Evolutionary conservation across 176 grass and related monocot species (phyloP).

Genomic region (Pontederia paniculata): DNA sequence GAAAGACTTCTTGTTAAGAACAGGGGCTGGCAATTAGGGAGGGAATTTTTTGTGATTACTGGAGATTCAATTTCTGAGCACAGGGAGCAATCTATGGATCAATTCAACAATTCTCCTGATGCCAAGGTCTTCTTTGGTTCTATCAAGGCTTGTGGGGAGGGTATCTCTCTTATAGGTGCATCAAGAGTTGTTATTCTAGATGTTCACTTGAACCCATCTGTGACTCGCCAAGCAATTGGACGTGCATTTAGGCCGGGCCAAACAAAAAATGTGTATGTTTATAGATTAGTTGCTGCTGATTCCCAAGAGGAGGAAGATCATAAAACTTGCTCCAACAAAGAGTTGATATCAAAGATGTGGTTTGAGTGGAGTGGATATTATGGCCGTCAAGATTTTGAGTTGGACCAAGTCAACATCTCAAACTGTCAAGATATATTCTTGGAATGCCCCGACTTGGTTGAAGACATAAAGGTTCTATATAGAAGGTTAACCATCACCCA

Average conservation of each 20-base stretch:
- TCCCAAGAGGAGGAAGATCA: slow-evolving; percentile 55
- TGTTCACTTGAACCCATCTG: slow-evolving; percentile 92
- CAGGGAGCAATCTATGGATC: slow-evolving; percentile 57
- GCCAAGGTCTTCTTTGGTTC: slow-evolving; percentile 92
- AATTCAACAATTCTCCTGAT: slow-evolving; percentile 72
- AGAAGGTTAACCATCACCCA: slow-evolving; percentile 40
- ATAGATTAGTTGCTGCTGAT: slow-evolving; percentile 72
- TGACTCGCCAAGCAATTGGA: slow-evolving; percentile 92
- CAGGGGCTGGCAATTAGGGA: slow-evolving; percentile 74
- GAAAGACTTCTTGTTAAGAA: slow-evolving; percentile 64
- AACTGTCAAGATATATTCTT: slow-evolving; percentile 52
- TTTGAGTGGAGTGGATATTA: slow-evolving; percentile 86
- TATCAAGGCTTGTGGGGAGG: slow-evolving; percentile 94
- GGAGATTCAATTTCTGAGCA: slow-evolving; percentile 70
- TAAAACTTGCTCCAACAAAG: slow-evolving; percentile 61
- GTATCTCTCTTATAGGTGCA: slow-evolving; percentile 85
- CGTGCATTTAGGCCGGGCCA: slow-evolving; percentile 82
- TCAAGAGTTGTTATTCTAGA: slow-evolving; percentile 81
- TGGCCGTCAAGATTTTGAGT: slow-evolving; percentile 41
- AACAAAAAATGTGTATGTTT: slow-evolving; percentile 67
- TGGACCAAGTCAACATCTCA: slow-evolving; percentile 44
- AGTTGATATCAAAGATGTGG: slow-evolving; percentile 86
- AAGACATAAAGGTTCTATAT: slow-evolving; percentile 70
- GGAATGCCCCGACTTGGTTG: slow-evolving; percentile 34
- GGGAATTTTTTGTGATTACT: slow-evolving; percentile 79